Conservation (phyloP, 805 yeast species). For the Metschnikowia kunwiensis region DNA sequence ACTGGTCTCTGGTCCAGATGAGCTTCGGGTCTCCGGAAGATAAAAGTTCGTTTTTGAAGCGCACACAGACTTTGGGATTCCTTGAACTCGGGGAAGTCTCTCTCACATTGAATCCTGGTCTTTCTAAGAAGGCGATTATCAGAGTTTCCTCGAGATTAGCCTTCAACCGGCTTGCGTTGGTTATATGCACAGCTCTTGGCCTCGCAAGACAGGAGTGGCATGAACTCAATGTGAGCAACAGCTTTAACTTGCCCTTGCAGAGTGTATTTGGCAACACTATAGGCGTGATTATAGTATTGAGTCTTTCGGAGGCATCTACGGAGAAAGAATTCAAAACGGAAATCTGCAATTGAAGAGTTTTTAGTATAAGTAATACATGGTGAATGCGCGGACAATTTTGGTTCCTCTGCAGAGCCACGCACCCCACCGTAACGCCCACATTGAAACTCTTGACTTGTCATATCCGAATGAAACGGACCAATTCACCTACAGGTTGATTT, state of each 20-base stretch:
- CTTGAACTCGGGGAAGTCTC: not conserved
- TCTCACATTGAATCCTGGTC: not conserved
- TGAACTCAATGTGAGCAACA: not conserved
- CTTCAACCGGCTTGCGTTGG: constrained; percentile 4
- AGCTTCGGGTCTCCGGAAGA: not conserved
- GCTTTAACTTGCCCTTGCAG: constrained; percentile 3
- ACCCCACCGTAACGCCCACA: too few relatives aligned
- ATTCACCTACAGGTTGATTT: too few relatives aligned
- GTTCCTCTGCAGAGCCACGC: too few relatives aligned
- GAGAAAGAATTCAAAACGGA: too few relatives aligned
- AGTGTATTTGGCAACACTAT: constrained; percentile 1
- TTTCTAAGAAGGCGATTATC: not conserved
- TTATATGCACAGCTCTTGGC: constrained; percentile 1
- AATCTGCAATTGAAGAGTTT: too few relatives aligned
- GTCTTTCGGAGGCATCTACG: not conserved
- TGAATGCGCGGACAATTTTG: too few relatives aligned
- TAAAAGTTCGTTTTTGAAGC: not conserved
- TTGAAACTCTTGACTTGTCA: too few relatives aligned
- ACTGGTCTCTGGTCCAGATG: not conserved
- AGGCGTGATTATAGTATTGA: constrained; percentile 1
- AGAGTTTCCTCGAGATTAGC: not conserved
- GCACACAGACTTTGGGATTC: not conserved
- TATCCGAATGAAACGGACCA: too few relatives aligned
- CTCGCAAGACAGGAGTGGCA: not conserved
- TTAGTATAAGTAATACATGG: too few relatives aligned